Conservation (phyloP, 1,284 basidiomycete genomes). For the Malassezia arunalokei region DNA sequence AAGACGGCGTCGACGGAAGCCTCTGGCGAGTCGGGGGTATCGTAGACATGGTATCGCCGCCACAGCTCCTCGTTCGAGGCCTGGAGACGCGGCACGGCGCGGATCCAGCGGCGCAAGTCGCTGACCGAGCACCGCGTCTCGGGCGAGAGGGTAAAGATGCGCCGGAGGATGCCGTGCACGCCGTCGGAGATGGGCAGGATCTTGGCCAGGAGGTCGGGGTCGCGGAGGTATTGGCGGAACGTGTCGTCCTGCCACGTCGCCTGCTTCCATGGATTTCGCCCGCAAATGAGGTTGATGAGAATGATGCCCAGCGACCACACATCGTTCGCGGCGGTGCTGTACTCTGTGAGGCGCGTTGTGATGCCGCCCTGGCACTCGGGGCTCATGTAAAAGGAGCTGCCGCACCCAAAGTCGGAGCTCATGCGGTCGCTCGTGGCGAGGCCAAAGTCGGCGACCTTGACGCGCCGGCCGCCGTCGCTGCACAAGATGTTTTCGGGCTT, state of each 20-base stretch:
- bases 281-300: conserved; percentile 79
- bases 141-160: conserved; percentile 38
- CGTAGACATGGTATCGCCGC: not conserved
- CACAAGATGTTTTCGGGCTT: conserved; percentile 97
- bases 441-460: conserved; percentile 91
- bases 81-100: conserved; percentile 30
- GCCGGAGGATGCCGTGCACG: conserved; percentile 38
- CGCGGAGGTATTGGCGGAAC: conserved; percentile 50
- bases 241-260: conserved; percentile 62
- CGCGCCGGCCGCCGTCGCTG: conserved; percentile 59
- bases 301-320: conserved; percentile 87
- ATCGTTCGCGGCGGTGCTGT: conserved; percentile 62
- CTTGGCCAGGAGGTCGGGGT: conserved; percentile 38
- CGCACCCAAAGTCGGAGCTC: conserved; percentile 85
- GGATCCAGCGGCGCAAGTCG: conserved; percentile 31
- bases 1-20: not conserved
- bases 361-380: conserved; percentile 87
- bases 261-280: conserved; percentile 73
- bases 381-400: conserved; percentile 91
- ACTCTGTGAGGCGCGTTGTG: conserved; percentile 51
- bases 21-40: too few species aligned
- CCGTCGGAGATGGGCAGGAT: conserved; percentile 44
- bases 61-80: conserved; percentile 35
- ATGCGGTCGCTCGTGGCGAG: conserved; percentile 79
- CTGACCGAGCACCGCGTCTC: conserved; percentile 32